phyloP scores from a whole-genome alignment of 495 filamentous ascomycete species.

The Cairneyella variabilis region DNA sequence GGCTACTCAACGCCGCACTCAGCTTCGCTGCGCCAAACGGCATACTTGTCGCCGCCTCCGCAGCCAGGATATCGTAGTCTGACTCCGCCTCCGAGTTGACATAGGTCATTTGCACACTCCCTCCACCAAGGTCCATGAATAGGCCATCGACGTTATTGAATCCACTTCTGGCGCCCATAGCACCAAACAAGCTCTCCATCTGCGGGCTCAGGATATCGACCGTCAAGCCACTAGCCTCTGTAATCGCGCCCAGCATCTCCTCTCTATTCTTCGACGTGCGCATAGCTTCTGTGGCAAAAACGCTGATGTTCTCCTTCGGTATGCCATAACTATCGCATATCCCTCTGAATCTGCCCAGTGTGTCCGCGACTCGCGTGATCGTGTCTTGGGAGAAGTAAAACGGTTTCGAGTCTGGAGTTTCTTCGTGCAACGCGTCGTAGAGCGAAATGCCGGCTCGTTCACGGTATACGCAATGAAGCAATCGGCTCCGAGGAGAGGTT shows the following conservation, averaged over 20 bases:
- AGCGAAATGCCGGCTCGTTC: slow-evolving; percentile 78
- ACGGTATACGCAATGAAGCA: slow-evolving; percentile 72
- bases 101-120: slow-evolving; percentile 88
- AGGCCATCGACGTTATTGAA: slow-evolving; percentile 64
- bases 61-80: slow-evolving; percentile 42
- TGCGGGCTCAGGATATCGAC: slow-evolving; percentile 73
- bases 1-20: slow-evolving; percentile 52
- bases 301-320: slow-evolving; percentile 54
- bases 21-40: slow-evolving; percentile 88
- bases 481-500: slow-evolving; percentile 60
- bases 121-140: slow-evolving; percentile 86
- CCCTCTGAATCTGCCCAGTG: slow-evolving; percentile 64
- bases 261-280: slow-evolving; percentile 71
- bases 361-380: slow-evolving; percentile 59
- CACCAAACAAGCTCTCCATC: slow-evolving; percentile 79
- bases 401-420: slow-evolving; percentile 30
- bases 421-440: slow-evolving; percentile 71
- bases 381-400: slow-evolving; percentile 59
- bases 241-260: slow-evolving; percentile 62
- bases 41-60: slow-evolving; percentile 46
- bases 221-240: slow-evolving; percentile 52
- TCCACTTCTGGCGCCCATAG: slow-evolving; percentile 78
- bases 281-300: slow-evolving; percentile 89
- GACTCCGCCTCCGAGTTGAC: slow-evolving; percentile 48
- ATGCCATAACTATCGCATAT: slow-evolving; percentile 68